Evolutionary conservation across 2,329 filamentous ascomycete species (phyloP).

Genomic region (Cladophialophora immunda): DNA sequence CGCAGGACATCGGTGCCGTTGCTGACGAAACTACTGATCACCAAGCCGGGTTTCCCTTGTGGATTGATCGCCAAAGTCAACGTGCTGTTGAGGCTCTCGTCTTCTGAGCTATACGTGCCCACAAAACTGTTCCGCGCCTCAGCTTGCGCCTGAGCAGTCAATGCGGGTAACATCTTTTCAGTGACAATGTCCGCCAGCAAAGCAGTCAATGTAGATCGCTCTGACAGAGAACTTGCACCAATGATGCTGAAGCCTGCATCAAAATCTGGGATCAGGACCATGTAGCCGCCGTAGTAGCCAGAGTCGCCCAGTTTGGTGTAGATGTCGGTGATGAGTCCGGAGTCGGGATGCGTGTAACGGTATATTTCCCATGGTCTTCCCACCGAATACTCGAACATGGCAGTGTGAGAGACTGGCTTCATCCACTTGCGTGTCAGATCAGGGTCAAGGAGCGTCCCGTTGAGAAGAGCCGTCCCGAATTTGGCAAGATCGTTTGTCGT

Average conservation of each 20-base stretch:
- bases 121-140: slow-evolving; percentile 44
- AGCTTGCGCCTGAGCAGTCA: slow-evolving; percentile 44
- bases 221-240: slow-evolving; percentile 55
- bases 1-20: slow-evolving; percentile 32
- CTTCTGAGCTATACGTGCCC: slow-evolving; percentile 43
- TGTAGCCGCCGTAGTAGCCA: slow-evolving; percentile 48
- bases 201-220: slow-evolving; percentile 50
- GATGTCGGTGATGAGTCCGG: slow-evolving; percentile 45
- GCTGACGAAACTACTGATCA: slow-evolving; percentile 30
- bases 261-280: slow-evolving; percentile 58
- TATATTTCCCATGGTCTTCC: slow-evolving; percentile 55
- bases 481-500: slow-evolving; percentile 50
- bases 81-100: slow-evolving; percentile 41
- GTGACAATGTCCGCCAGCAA: slow-evolving; percentile 48
- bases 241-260: slow-evolving; percentile 55
- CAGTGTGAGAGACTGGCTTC: slow-evolving; percentile 52
- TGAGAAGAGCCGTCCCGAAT: slow-evolving; percentile 46
- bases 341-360: slow-evolving; percentile 44
- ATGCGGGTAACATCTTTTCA: slow-evolving; percentile 44
- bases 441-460: slow-evolving; percentile 48
- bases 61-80: slow-evolving; percentile 41
- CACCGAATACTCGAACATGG: slow-evolving; percentile 51
- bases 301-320: slow-evolving; percentile 56
- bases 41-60: slow-evolving; percentile 26
- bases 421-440: slow-evolving; percentile 51